Base-by-base conservation (phyloP, 106 monocot species). In the Dendrobium chrysotoxum region DNA sequence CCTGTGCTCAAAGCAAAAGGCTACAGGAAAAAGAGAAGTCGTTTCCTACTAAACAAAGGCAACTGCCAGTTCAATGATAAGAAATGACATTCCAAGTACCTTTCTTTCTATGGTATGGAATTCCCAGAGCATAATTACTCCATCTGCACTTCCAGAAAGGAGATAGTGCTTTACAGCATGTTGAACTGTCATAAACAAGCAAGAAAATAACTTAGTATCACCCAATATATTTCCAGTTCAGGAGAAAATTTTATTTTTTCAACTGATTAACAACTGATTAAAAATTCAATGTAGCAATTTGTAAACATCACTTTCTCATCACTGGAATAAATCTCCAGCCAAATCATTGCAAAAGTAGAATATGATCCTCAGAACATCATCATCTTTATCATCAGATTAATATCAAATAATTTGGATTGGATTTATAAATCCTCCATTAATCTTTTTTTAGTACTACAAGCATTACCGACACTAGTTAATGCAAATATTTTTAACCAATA, bases 91-190 rank as follows among this genome's bases (percentile, higher is more conserved):
- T 76, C 25, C 23, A 46, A 26, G 25, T 80, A 98, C 97, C 92
- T 92, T 79, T 80, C 84, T 88, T 81, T 83, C 81, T 61, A 79
- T 80, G 47, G 75, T 41, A 64, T 77, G n/a, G 6, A 93, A 54
- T 80, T 86, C 86, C 98, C 98, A 95, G 20, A 91, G 72, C 82
- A 98, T 88, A 82, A 98, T 92, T 39, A 79, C 84, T 57, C 98
- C 98, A 91, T 98, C 98, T 81, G 91, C 85, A 91, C 92, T 88
- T 81, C 94, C 98, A 28, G 98, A 95, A 68, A 98, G 89, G 25
- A 98, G 83, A 86, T 89, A 91, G 61, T 98, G 89, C 40, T 80
- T 84, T 40, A 86, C 83, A 73, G 28, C 76, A 77, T 82, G 39
- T 77, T 85, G 73, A 81, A 92, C 91, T 92, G 85, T 28, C 53